Conservation (phyloP, 768 basidiomycete genomes). For the Tricholoma hemisulphureum region DNA sequence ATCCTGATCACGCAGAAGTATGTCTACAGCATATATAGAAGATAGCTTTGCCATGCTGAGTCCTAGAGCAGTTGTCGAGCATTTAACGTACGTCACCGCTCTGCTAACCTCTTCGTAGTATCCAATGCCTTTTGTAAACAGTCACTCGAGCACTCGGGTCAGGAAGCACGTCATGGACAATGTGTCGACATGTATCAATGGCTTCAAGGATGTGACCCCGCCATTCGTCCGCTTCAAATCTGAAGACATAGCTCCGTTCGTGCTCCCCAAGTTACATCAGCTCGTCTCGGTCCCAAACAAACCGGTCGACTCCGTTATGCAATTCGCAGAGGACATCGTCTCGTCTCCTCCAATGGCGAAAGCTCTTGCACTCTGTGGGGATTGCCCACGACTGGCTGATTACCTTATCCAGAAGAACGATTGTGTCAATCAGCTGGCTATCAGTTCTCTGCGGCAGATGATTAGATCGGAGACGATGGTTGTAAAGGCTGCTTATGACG, state of each 20-base stretch:
- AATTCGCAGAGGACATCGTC: slow-evolving; percentile 12
- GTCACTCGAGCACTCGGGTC: slow-evolving; percentile 15
- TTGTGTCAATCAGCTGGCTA: slow-evolving; percentile 12
- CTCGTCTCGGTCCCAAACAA: slow-evolving; percentile 11
- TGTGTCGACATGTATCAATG: slow-evolving; percentile 15
- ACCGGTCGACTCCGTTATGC: slow-evolving; percentile 8
- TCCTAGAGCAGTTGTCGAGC: slow-evolving; percentile 15
- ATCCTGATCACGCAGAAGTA: slow-evolving; percentile 5
- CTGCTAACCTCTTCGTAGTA: background rate
- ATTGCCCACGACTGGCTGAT: slow-evolving; percentile 14
- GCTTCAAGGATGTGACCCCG: slow-evolving; percentile 7
- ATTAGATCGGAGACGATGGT: slow-evolving; percentile 13
- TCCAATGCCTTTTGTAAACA: background rate
- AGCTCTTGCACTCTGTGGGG: slow-evolving; percentile 14
- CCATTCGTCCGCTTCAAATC: slow-evolving; percentile 13
- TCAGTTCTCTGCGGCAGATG: slow-evolving; percentile 17
- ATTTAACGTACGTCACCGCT: slow-evolving; percentile 13
- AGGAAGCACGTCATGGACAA: slow-evolving; percentile 21
- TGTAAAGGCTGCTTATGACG: slow-evolving; percentile 15
- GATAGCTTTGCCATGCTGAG: slow-evolving; percentile 11
- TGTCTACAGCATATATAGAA: slow-evolving; percentile 14
- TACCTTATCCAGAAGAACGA: slow-evolving; percentile 13
- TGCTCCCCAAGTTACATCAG: slow-evolving; percentile 19
- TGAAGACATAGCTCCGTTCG: slow-evolving; percentile 13
- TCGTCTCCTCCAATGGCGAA: slow-evolving; percentile 16